Evolutionary conservation across 2,329 filamentous ascomycete genomes (phyloP).

Genomic region (Stachybotrys echinatus): DNA sequence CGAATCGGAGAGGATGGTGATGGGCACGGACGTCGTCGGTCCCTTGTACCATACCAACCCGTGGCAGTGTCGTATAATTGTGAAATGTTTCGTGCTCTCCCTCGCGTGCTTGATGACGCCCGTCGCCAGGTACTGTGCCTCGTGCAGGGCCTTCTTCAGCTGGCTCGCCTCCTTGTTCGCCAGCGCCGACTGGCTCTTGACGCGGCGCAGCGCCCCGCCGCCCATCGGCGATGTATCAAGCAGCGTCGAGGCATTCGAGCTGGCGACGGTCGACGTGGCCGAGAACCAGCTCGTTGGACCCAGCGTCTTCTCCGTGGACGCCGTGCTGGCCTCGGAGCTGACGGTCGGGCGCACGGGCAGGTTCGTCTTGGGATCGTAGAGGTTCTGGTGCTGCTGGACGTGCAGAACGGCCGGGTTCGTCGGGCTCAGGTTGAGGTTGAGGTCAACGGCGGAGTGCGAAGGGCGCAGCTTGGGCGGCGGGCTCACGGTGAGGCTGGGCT

Average conservation of each 20-base stretch:
- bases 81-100: slow-evolving; percentile 61
- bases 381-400: too few species aligned
- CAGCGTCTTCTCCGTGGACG: neutral
- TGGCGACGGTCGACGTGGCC: neutral
- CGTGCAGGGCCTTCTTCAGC: slow-evolving; percentile 46
- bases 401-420: neutral
- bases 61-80: slow-evolving; percentile 61
- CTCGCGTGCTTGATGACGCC: slow-evolving; percentile 58
- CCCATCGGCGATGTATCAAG: neutral
- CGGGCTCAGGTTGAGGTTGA: neutral
- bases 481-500: neutral
- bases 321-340: neutral
- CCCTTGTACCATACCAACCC: slow-evolving; percentile 63
- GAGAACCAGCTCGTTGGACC: neutral
- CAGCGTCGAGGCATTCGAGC: neutral
- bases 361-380: neutral
- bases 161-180: slow-evolving; percentile 9
- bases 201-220: slow-evolving; percentile 17
- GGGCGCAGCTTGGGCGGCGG: neutral
- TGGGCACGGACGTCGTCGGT: slow-evolving; percentile 54
- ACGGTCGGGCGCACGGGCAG: neutral
- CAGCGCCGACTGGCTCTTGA: slow-evolving; percentile 26
- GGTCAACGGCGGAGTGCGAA: neutral
- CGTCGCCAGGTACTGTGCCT: slow-evolving; percentile 60
- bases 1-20: slow-evolving; percentile 58